phyloP scores from a whole-genome alignment of 805 yeast genomes.

The Cyberlindnera galapagoensis region DNA sequence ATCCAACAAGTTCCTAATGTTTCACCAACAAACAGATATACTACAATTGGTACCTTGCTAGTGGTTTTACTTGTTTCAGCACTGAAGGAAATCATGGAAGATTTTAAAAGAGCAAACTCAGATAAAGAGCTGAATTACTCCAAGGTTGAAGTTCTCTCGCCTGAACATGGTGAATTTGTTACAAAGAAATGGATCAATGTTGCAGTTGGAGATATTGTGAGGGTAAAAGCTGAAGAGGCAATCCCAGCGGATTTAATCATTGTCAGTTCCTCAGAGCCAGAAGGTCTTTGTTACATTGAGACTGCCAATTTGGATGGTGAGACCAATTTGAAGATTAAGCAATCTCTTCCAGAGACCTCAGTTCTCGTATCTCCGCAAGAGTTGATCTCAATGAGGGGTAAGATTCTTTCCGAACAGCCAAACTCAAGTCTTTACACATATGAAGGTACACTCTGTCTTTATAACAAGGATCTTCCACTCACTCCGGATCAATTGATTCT shows the following conservation, averaged over 20 bases:
- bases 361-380: slow-evolving; percentile 60
- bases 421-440: slow-evolving; percentile 91
- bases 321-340: slow-evolving; percentile 92
- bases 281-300: slow-evolving; percentile 94
- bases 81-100: slow-evolving; percentile 85
- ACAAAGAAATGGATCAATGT: slow-evolving; percentile 79
- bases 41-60: slow-evolving; percentile 86
- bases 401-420: slow-evolving; percentile 81
- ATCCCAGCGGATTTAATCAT: slow-evolving; percentile 90
- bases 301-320: slow-evolving; percentile 98
- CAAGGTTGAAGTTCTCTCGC: slow-evolving; percentile 53
- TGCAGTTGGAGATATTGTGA: slow-evolving; percentile 85
- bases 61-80: slow-evolving; percentile 89
- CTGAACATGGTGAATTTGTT: slow-evolving; percentile 53
- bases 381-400: slow-evolving; percentile 46
- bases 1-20: slow-evolving; percentile 98
- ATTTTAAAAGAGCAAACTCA: slow-evolving; percentile 77
- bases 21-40: slow-evolving; percentile 91
- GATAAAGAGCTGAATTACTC: slow-evolving; percentile 88
- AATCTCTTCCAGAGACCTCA: slow-evolving; percentile 74
- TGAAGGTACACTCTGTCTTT: slow-evolving; percentile 71
- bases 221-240: slow-evolving; percentile 79
- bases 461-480: slow-evolving; percentile 58
- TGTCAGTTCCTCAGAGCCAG: slow-evolving; percentile 92
- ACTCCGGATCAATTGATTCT: slow-evolving; percentile 87